Evolutionary conservation across 768 basidiomycete species (phyloP), one percentile per base, ranked within the genome.

Genomic region (Russula sp.): DNA sequence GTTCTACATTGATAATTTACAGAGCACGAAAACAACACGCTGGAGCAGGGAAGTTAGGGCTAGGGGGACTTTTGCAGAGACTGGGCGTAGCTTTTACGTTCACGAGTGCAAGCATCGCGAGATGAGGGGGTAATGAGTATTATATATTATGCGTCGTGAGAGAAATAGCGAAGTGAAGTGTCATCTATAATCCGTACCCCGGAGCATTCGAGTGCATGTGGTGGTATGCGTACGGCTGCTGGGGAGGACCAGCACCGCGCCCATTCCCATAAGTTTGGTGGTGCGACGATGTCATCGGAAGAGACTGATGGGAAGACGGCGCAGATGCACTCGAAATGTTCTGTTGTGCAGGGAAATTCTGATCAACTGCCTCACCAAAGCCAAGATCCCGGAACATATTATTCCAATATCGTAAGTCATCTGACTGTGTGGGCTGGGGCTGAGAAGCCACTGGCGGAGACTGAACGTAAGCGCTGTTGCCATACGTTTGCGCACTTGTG

Each of bases 321-420:
- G 42, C 46, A 14, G 59, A 9, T 44, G 58, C 51, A 42, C 59
- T 26, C 34, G 53, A 13, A 14, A 34, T 8, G 26, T 40, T 46
- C 18, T 54, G 60, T 42, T 54, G 60, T 42, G 54, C 62, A 13
- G 53, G 24, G 68, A 68, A 48, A 62, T 53, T 62, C 34, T 64
- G 59, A 14, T 77, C 76, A 28, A 71, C 73, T 7, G 52, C 62
- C 46, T 72, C 84, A 22, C 84, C 84, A 67, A 85, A 86, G 24
- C 89, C 88, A 18, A 89, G 81, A 67, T 90, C 88, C 51, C 85
- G 75, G 68, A 88, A 84, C 87, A 91, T 90, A 63, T 83, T 83
- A 68, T 83, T 83, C 80, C 84, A 89, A 73, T 91, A 91, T 59
- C 83, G 78, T 13, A 81, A 81, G 72, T 91, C 89, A 67, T 85